Conservation (phyloP, 1,139 yeast species). For the Candida glucosophila region DNA sequence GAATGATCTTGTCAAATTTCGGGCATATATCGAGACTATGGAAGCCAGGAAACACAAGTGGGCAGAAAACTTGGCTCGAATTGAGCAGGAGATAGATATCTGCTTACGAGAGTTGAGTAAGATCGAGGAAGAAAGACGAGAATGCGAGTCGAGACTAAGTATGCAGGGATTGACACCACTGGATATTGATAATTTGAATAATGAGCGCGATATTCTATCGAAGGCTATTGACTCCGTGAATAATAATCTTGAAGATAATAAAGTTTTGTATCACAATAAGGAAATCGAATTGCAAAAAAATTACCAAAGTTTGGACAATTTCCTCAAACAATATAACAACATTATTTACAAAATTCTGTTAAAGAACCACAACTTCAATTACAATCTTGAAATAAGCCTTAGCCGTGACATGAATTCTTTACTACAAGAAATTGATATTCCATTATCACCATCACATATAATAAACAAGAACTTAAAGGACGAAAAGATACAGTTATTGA, state of each 20-base stretch:
- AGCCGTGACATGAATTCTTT: slow-evolving; percentile 15
- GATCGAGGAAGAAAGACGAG: slow-evolving; percentile 36
- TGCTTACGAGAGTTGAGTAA: slow-evolving; percentile 36
- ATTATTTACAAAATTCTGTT: slow-evolving; percentile 39
- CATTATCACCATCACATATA: slow-evolving; percentile 20
- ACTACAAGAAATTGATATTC: slow-evolving; percentile 13
- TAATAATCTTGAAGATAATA: slow-evolving; percentile 28
- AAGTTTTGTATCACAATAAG: slow-evolving; percentile 32
- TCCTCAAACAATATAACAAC: slow-evolving; percentile 48
- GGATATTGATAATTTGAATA: slow-evolving; percentile 54
- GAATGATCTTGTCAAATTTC: slow-evolving; percentile 63
- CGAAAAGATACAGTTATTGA: slow-evolving; percentile 32
- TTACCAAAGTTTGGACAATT: slow-evolving; percentile 41
- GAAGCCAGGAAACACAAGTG: slow-evolving; percentile 57
- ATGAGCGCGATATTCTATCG: slow-evolving; percentile 52
- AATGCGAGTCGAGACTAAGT: slow-evolving; percentile 39
- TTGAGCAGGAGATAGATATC: slow-evolving; percentile 43
- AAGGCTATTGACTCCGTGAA: slow-evolving; percentile 46
- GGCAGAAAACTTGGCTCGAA: slow-evolving; percentile 47
- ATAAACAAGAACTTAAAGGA: slow-evolving; percentile 28
- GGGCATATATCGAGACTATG: slow-evolving; percentile 62
- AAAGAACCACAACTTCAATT: slow-evolving; percentile 14
- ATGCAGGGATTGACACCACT: slow-evolving; percentile 51
- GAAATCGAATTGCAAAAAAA: slow-evolving; percentile 40
- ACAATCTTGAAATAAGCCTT: slow-evolving; percentile 20